Evolutionary conservation across 1,284 basidiomycete genomes (phyloP), one percentile per base, ranked within the genome.

Genomic region (Inonotus obliquus): DNA sequence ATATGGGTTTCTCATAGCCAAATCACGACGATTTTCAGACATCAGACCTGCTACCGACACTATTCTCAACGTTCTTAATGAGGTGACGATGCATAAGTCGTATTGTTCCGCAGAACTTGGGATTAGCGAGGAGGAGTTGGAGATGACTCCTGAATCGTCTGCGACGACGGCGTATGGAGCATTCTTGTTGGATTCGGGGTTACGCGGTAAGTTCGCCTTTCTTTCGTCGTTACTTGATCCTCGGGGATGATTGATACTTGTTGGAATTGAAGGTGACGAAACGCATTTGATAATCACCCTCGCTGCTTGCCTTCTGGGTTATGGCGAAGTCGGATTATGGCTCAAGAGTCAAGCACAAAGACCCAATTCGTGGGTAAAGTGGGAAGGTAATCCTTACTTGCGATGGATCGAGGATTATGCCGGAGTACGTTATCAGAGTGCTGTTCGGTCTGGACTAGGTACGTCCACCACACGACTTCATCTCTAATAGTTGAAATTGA

Each of bases 271-370:
- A 89, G 85, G 93, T 3, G 91, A 94, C 69, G 73, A 84, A 13
- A 82, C 86, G 29, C 87, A 86, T 64, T 76, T 96, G 11, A 74
- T 91, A 23, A 87, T 97, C 71, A 91, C 92, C 0, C 82, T 96
- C 1, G 85, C 89, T 17, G 89, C 92, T 4, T 98, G 96, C 72
- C 78, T 97, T 13, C 76, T 97, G 0, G 96, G 96, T 0, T 98
- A 98, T 69, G 96, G 94, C n/a, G 92, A 97, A 72, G 92, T 96
- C 0, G 96, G 94, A 0, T 75, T 92, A 45, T 96, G 85, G 89
- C 76, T 91, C 52, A 82, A 81, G 72, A 81, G 77, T 55, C 79
- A 87, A 64, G 79, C 85, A 0, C 67, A 70, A 21, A 71, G 72
- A 35, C 78, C 79, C 1, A 72, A 79, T 39, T 78, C 75, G 47